Base-by-base conservation (phyloP, 2,329 filamentous ascomycete species). In the Hawksworthiomyces lignivorus region DNA sequence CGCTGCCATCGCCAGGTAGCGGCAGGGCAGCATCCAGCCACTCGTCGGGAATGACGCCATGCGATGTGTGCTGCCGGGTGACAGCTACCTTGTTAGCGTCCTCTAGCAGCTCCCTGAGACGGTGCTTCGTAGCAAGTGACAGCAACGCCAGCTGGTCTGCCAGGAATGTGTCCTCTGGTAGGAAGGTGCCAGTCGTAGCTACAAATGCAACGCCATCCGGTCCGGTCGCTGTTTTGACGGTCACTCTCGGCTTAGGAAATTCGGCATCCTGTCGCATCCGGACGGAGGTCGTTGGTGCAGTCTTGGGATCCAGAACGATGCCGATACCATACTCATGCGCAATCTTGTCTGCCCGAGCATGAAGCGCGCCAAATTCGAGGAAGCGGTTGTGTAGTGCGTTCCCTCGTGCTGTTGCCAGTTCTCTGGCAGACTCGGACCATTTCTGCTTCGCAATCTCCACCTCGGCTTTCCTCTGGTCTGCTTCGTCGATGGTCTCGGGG, bases 101-200 rank as follows among this genome's bases (percentile, higher is more conserved):
- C 55, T 89, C 84, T 4, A 96, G 57, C 22, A 96, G 63, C 11
- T 80, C 77, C 40, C 85, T 74, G 28, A 96, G 53, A 21, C 87
- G 76, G 52, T 94, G 84, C 56, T 90, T 87, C 9, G 87, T 81
- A 15, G 86, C 85, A 43, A 96, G 73, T 6, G 87, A 92, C 44
- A 96, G 60, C 14, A 96, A 69, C 20, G 86, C 84, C 33, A 96
- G 65, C 51, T 96, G 84, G 47, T 95, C 88, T 12, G 84, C 82
- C 26, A 95, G 68, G 41, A 76, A 80, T 2, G 85, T 78, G 32
- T 88, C 84, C 27, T 83, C 79, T 0, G 92, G 75, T 28, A 94
- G 75, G 41, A 84, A 87, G 17, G 78, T 77, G 3, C 80, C 81
- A 12, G 70, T 72, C 1, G 81, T 80, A 31, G 75, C 63, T 3